Percentiles rank a stretch among this genome's conserved stretches.
Conservation (phyloP, 208 protist genomes). For the Leishmania turanica region DNA sequence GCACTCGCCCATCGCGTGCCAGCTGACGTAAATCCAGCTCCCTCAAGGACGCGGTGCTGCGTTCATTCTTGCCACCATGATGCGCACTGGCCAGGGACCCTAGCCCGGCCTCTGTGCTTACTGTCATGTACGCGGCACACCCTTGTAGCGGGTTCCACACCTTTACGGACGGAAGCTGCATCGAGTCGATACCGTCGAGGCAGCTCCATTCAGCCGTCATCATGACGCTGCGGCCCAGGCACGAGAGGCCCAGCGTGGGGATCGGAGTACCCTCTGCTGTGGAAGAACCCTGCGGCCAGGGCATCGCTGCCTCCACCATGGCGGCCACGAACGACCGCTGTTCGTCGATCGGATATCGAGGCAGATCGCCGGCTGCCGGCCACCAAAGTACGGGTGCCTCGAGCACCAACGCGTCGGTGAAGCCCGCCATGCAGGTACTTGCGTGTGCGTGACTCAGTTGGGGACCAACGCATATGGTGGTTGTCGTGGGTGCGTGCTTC, state of each 20-base stretch:
- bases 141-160: conserved; percentile 53
- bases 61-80: not conserved
- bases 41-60: not conserved
- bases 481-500: not conserved
- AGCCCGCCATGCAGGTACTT: conserved; percentile 31
- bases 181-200: conserved; percentile 1
- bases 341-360: conserved; percentile 44
- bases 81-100: conserved; percentile 1
- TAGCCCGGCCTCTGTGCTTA: conserved; percentile 15
- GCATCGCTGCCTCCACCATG: conserved; percentile 35
- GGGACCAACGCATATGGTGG: not conserved
- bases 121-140: conserved; percentile 14
- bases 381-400: conserved; percentile 64
- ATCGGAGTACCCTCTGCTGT: not conserved
- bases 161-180: conserved; percentile 16
- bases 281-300: conserved; percentile 3
- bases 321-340: conserved; percentile 51
- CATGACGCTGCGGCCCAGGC: conserved; percentile 59
- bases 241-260: conserved; percentile 45
- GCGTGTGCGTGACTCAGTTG: not conserved
- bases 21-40: conserved; percentile 17
- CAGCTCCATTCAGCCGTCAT: conserved; percentile 43
- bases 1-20: conserved; percentile 13
- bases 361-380: conserved; percentile 49
- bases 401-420: conserved; percentile 64